A percentile compares a stretch with the other conserved stretches of the same genome.
These are phyloP conservation scores for Pontederia paniculata DNA, from an alignment of 176 grass and related monocot genomes.

Conservation along the genomic window DNA sequence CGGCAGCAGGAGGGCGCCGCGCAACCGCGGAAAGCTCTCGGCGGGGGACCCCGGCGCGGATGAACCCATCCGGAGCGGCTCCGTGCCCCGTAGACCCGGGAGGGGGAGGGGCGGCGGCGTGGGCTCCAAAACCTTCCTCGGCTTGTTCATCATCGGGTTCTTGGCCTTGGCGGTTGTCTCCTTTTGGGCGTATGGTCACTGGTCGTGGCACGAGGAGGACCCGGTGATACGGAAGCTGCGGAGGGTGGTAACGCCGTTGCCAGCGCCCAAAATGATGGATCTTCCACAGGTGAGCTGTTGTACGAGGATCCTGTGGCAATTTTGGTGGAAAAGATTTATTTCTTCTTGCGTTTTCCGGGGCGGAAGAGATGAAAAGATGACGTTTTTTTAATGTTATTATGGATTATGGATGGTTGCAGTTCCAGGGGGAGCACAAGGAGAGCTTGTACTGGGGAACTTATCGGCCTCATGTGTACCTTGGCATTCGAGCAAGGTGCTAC, in stretches of 20 bases:
- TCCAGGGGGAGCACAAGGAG: constrained; percentile 78
- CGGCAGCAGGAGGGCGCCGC: constrained; percentile 21
- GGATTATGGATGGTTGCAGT: constrained; percentile 47
- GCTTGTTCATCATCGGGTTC: constrained; percentile 18
- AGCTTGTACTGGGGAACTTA: constrained; percentile 97
- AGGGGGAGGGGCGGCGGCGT: constrained; percentile 17
- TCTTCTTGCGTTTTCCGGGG: no score
- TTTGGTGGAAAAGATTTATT: constrained; percentile 11
- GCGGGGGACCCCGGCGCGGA: constrained; percentile 16
- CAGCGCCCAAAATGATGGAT: constrained; percentile 81
- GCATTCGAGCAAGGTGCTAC: constrained; percentile 78
- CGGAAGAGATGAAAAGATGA: neutral
- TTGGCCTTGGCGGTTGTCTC: constrained; percentile 16
- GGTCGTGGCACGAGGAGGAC: constrained; percentile 22
- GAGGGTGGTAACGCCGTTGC: constrained; percentile 61
- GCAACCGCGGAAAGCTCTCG: constrained; percentile 19
- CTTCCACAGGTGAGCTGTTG: constrained; percentile 52
- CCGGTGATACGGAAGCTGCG: constrained; percentile 33
- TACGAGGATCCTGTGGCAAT: constrained; percentile 1
- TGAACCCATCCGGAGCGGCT: constrained; percentile 4
- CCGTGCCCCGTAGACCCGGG: neutral
- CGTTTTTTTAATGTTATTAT: no score
- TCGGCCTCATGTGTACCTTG: constrained; percentile 82
- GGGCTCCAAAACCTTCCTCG: constrained; percentile 28
- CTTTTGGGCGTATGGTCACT: constrained; percentile 28